Percentiles rank a stretch among this genome's conserved stretches.
These are phyloP conservation scores for Alternaria arborescens DNA, from an alignment of 2,329 filamentous ascomycete species.

Conservation along the genomic window DNA sequence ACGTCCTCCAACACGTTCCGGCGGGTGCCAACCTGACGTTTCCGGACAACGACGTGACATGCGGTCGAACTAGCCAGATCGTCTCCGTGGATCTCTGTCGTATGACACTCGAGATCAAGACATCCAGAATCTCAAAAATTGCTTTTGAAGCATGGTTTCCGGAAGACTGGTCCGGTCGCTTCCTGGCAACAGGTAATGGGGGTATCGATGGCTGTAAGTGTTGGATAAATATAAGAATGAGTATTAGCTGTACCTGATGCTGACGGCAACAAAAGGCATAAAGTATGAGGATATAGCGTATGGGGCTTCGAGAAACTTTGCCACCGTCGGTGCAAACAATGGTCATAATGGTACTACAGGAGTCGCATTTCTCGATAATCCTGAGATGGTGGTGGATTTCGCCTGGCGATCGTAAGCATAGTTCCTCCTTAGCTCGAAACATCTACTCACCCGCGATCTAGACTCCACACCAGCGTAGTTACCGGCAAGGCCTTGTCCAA, in stretches of 20 bases:
- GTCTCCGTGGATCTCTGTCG: constrained; percentile 54
- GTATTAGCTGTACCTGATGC: not conserved
- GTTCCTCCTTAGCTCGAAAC: too few relatives aligned
- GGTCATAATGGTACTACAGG: constrained; percentile 57
- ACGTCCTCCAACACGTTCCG: constrained; percentile 43
- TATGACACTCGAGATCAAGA: constrained; percentile 53
- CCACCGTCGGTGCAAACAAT: constrained; percentile 52
- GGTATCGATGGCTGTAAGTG: constrained; percentile 53
- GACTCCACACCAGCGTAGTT: constrained; percentile 51
- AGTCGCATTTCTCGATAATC: constrained; percentile 54
- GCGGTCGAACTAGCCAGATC: constrained; percentile 44
- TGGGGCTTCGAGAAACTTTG: constrained; percentile 47
- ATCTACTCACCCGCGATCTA: not conserved
- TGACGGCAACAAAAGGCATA: constrained; percentile 43
- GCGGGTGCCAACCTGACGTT: constrained; percentile 52
- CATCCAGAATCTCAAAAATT: constrained; percentile 53
- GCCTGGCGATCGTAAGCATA: constrained; percentile 51
- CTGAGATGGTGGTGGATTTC: constrained; percentile 59
- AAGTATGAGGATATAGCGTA: constrained; percentile 54
- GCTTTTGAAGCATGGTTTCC: constrained; percentile 52
- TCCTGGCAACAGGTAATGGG: constrained; percentile 53
- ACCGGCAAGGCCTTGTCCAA: constrained; percentile 51
- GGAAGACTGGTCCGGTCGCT: constrained; percentile 50
- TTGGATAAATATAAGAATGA: too few relatives aligned
- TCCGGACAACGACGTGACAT: constrained; percentile 50